Evolutionary conservation across 1,284 basidiomycete species (phyloP).

Genomic region (Polyporus tsugae): DNA sequence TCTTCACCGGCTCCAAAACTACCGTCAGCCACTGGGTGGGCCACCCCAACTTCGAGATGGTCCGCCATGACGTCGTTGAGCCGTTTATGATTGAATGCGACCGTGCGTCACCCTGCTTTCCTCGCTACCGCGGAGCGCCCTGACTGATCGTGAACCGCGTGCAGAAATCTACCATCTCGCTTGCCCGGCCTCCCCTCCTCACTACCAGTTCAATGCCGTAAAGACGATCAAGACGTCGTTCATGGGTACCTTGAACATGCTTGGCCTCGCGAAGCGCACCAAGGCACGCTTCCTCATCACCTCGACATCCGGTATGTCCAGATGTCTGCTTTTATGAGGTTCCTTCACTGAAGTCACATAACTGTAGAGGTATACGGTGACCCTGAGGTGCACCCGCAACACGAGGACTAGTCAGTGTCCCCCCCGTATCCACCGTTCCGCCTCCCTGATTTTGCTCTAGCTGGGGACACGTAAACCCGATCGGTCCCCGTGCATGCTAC

Average conservation of each 20-base stretch:
- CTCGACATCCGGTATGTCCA: constrained; percentile 82
- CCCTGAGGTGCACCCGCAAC: constrained; percentile 96
- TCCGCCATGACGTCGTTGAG: constrained; percentile 96
- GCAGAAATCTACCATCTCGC: constrained; percentile 96
- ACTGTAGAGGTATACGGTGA: constrained; percentile 92
- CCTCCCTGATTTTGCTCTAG: constrained; percentile 47
- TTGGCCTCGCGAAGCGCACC: constrained; percentile 96
- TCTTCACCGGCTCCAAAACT: constrained; percentile 97
- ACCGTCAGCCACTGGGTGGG: constrained; percentile 95
- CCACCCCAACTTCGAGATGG: constrained; percentile 98
- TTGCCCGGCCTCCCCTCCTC: constrained; percentile 94
- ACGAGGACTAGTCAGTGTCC: constrained; percentile 85
- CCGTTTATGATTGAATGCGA: constrained; percentile 98
- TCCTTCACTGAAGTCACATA: constrained; percentile 11
- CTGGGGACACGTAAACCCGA: constrained; percentile 99
- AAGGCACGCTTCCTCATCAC: constrained; percentile 97
- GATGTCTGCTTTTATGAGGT: constrained; percentile 18
- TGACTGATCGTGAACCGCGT: constrained; percentile 16
- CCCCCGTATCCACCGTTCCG: not conserved
- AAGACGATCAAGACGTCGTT: constrained; percentile 99
- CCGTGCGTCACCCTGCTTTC: constrained; percentile 61
- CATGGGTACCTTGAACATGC: constrained; percentile 97
- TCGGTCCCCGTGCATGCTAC: constrained; percentile 96
- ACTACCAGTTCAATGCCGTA: constrained; percentile 95
- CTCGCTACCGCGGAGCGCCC: not conserved